phyloP scores from a whole-genome alignment of 768 basidiomycete species.

The Cyclocybe aegerita region DNA sequence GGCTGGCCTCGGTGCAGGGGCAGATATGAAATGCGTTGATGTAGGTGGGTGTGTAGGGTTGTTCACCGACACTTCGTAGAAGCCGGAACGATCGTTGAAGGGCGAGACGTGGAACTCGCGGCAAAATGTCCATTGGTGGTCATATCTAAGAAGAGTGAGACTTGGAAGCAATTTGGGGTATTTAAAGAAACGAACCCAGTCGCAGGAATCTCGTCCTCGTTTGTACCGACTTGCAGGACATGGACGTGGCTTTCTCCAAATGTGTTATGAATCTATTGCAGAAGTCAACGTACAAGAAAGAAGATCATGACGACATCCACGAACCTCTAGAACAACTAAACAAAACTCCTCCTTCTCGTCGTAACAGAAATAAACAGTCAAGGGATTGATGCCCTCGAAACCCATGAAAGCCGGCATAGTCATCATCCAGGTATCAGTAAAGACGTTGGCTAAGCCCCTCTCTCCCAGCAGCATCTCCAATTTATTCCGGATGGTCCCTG shows the following conservation, averaged over 20 bases:
- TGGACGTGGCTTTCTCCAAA: slow-evolving; percentile 71
- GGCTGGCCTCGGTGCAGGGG: slow-evolving; percentile 25
- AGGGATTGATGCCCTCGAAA: slow-evolving; percentile 68
- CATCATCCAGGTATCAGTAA: slow-evolving; percentile 67
- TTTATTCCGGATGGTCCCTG: slow-evolving; percentile 37
- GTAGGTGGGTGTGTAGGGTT: slow-evolving; percentile 41
- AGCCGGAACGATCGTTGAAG: slow-evolving; percentile 70
- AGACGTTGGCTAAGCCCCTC: slow-evolving; percentile 23
- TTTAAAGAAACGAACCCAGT: slow-evolving; percentile 26
- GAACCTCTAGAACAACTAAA: slow-evolving; percentile 57
- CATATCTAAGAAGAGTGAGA: slow-evolving; percentile 34
- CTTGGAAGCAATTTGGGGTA: not conserved
- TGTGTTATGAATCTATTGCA: slow-evolving; percentile 62
- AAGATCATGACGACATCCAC: slow-evolving; percentile 3
- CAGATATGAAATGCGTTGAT: slow-evolving; percentile 3
- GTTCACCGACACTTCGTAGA: slow-evolving; percentile 56
- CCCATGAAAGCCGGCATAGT: slow-evolving; percentile 73
- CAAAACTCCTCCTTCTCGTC: slow-evolving; percentile 28
- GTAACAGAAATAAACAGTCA: slow-evolving; percentile 71
- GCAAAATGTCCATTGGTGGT: slow-evolving; percentile 65
- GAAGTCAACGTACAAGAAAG: not conserved
- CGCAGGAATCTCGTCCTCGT: slow-evolving; percentile 39
- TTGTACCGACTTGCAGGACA: slow-evolving; percentile 43
- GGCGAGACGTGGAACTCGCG: slow-evolving; percentile 77
- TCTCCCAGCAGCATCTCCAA: slow-evolving; percentile 33